Evolutionary conservation across 1,284 basidiomycete species (phyloP).

Genomic region (Sanghuangporus baumii): DNA sequence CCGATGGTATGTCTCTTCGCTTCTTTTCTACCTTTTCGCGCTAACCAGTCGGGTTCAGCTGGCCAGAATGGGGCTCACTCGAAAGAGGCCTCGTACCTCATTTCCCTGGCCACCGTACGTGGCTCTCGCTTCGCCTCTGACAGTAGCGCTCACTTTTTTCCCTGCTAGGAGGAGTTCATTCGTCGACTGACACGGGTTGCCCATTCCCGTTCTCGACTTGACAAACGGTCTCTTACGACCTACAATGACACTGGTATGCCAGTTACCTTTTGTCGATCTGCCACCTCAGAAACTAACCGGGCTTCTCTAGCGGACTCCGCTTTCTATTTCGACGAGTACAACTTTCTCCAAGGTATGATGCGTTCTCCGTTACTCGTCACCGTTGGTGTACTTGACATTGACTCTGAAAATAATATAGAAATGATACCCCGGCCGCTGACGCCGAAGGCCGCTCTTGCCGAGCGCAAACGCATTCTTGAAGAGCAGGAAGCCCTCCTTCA

Average conservation of each 20-base stretch:
- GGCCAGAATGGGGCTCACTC: constrained; percentile 58
- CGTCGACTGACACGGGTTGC: constrained; percentile 59
- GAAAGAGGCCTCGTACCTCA: constrained; percentile 64
- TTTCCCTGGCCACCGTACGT: constrained; percentile 67
- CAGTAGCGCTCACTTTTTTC: constrained; percentile 3
- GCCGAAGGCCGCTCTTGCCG: constrained; percentile 49
- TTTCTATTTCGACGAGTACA: constrained; percentile 57
- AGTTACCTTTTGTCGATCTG: background rate
- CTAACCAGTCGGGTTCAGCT: constrained; percentile 29
- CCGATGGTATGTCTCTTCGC: constrained; percentile 47
- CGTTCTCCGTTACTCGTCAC: background rate
- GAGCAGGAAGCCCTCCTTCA: constrained; percentile 5
- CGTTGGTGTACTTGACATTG: background rate
- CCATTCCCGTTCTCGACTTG: constrained; percentile 46
- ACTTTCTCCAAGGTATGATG: constrained; percentile 57
- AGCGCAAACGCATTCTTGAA: constrained; percentile 40
- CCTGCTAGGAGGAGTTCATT: constrained; percentile 67
- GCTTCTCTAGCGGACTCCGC: constrained; percentile 43
- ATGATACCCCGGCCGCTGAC: constrained; percentile 60
- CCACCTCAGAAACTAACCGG: constrained; percentile 14
- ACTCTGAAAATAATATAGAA: constrained; percentile 35
- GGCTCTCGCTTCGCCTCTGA: background rate
- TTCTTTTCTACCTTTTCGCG: background rate
- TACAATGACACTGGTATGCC: constrained; percentile 66
- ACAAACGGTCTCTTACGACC: constrained; percentile 47